These are phyloP conservation scores for Pythium phragmitis DNA, from an alignment of 352 stramenopile species.

Conservation along the genomic window DNA sequence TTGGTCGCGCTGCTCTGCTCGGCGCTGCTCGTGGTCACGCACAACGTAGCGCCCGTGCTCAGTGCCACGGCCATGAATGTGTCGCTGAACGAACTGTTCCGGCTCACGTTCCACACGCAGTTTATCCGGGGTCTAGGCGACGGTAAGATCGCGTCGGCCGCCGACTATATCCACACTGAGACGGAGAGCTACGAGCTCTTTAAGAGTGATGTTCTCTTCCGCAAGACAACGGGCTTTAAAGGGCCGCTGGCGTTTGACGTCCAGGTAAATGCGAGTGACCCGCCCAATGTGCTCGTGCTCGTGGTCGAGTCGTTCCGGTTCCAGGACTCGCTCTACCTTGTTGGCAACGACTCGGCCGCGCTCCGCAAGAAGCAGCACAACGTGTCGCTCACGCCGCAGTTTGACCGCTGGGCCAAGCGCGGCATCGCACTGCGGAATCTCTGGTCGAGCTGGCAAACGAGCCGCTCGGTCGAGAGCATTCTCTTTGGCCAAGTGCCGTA, in stretches of 20 bases:
- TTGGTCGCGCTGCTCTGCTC: conserved; percentile 6
- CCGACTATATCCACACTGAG: conserved; percentile 36
- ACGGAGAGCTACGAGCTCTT: conserved; percentile 45
- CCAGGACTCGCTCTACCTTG: conserved; percentile 51
- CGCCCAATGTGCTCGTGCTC: conserved; percentile 55
- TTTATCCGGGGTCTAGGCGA: conserved; percentile 9
- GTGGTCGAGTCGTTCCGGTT: conserved; percentile 60
- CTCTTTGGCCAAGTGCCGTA: conserved; percentile 51
- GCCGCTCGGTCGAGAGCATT: conserved; percentile 57
- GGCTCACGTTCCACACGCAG: conserved; percentile 3
- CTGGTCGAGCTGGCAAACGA: conserved; percentile 62
- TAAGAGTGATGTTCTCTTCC: conserved; percentile 36
- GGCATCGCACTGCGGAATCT: conserved; percentile 51
- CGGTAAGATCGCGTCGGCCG: conserved; percentile 3
- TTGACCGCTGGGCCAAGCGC: conserved; percentile 50
- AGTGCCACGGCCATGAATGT: conserved; percentile 17
- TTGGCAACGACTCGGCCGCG: conserved; percentile 29
- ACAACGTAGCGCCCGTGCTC: conserved; percentile 1
- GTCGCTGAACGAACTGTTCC: conserved; percentile 27
- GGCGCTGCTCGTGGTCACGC: conserved; percentile 9
- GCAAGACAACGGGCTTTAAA: conserved; percentile 37
- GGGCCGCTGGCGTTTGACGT: conserved; percentile 49
- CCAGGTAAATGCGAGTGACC: conserved; percentile 27
- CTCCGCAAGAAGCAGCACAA: conserved; percentile 27
- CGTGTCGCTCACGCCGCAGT: conserved; percentile 48